phyloP scores from a whole-genome alignment of 2,329 filamentous ascomycete species.

The Xylariaceae sp. region DNA sequence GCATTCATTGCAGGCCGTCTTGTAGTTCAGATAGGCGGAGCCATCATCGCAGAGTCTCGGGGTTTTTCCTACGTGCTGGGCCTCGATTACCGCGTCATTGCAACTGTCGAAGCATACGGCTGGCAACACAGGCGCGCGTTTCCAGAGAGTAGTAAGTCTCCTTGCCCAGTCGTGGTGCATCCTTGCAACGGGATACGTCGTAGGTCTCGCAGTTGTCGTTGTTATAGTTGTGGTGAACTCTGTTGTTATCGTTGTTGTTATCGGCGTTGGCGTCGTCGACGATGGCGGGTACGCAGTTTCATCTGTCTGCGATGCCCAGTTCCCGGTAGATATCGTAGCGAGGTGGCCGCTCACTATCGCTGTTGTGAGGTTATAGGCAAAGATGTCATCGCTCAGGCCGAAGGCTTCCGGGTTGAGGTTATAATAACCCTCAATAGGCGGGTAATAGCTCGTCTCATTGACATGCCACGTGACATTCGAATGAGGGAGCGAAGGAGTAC shows the following conservation, averaged over 20 bases:
- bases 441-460: conserved; percentile 46
- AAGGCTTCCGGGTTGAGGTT: conserved; percentile 59
- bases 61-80: conserved; percentile 42
- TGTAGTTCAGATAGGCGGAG: conserved; percentile 38
- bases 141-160: conserved; percentile 23
- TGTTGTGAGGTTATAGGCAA: conserved; percentile 39
- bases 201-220: background rate
- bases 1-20: conserved; percentile 39
- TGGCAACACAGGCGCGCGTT: conserved; percentile 40
- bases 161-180: background rate
- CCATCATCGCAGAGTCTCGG: conserved; percentile 37
- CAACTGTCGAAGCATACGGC: conserved; percentile 48
- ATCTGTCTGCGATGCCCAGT: conserved; percentile 48
- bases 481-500: conserved; percentile 37
- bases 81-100: conserved; percentile 44
- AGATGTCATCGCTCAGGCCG: conserved; percentile 58
- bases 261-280: conserved; percentile 14
- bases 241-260: too few species aligned
- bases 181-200: background rate
- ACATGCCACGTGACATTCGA: conserved; percentile 37
- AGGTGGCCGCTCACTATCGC: conserved; percentile 26
- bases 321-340: conserved; percentile 47
- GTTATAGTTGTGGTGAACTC: too few species aligned
- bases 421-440: conserved; percentile 53
- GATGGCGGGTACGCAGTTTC: conserved; percentile 37